Base-by-base conservation (phyloP, 2,329 filamentous ascomycete genomes). In the Teratosphaeriaceae sp. region DNA sequence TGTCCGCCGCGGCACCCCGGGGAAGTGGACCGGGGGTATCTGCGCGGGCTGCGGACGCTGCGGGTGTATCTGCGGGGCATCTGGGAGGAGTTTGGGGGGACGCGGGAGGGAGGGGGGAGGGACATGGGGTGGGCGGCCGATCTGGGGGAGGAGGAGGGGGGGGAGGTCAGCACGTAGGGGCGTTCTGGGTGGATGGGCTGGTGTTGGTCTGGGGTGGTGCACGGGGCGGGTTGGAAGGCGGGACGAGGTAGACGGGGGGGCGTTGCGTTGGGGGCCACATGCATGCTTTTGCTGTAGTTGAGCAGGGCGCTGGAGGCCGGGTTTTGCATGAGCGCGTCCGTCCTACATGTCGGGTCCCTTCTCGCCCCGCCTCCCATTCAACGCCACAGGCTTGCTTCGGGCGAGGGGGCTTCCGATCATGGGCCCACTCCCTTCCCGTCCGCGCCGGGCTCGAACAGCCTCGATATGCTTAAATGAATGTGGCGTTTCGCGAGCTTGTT, bases 41-140 rank as follows among this genome's bases (percentile, higher is more conserved):
- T 98, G 30, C 82, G 89, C 43, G 92, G 92, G 0, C 66, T 98
- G 45, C 74, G 82, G 40, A 87, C 82, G 2, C 68, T 98, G 52
- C 77, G 80, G 44, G 78, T 80, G 60, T 97, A 96, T 63, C 94
- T 98, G 57, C 74, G 89, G 55, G 79, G 81, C 43, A 96, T 98
- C 41, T 83, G 92, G 69, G 79, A 78, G 54, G 89, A 97, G 43
- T 54, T 51, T 37, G 56, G 58, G 8, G 59, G 60, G 47, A 46
- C 58, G 9, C 59, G 60, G 8, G 60, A 62, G 39, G 59, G 59
- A 3, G 60, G 63, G 41, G 60, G 61, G 6, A 61, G 61, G 60
- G 40, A 43, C 1, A 53, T 49, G 44, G 58, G 57, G 5, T 55
- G 53, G 55, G 43, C 33, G 13, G 55, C 57, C 38, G 46, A 43